These are phyloP conservation scores for Boletellus sp. DNA, from an alignment of 768 basidiomycete species.

Conservation along the genomic window DNA sequence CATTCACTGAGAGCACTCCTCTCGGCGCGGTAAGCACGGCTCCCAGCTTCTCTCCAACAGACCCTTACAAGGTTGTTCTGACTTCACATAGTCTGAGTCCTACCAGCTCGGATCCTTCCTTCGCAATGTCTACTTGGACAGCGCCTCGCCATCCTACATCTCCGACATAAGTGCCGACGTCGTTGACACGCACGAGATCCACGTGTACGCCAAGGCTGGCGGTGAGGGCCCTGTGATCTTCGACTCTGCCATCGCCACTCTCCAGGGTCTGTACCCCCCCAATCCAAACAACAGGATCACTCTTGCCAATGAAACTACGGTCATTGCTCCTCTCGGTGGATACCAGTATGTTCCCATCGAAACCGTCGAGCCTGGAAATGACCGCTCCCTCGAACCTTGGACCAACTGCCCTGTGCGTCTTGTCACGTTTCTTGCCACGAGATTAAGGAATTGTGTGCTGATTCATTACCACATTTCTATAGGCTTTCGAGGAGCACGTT, in stretches of 20 bases:
- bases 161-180: conserved; percentile 61
- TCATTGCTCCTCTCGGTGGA: conserved; percentile 71
- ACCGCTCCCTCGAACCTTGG: conserved; percentile 83
- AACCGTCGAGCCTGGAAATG: conserved; percentile 82
- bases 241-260: conserved; percentile 78
- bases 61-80: not conserved
- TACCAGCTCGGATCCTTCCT: conserved; percentile 59
- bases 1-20: conserved; percentile 67
- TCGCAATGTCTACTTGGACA: conserved; percentile 63
- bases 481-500: conserved; percentile 67
- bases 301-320: conserved; percentile 72
- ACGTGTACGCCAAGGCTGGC: conserved; percentile 77
- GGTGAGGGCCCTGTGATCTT: conserved; percentile 84
- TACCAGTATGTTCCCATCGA: conserved; percentile 89
- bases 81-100: conserved; percentile 54
- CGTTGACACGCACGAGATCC: conserved; percentile 69
- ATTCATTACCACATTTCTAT: conserved; percentile 10
- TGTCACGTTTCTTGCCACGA: not conserved
- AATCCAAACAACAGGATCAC: conserved; percentile 64
- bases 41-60: not conserved
- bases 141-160: conserved; percentile 67
- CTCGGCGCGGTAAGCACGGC: conserved; percentile 58
- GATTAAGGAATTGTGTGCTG: not conserved
- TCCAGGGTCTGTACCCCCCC: conserved; percentile 88
- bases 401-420: conserved; percentile 51